Evolutionary conservation across 2,329 filamentous ascomycete genomes (phyloP).

Genomic region (Xylariaceae sp.): DNA sequence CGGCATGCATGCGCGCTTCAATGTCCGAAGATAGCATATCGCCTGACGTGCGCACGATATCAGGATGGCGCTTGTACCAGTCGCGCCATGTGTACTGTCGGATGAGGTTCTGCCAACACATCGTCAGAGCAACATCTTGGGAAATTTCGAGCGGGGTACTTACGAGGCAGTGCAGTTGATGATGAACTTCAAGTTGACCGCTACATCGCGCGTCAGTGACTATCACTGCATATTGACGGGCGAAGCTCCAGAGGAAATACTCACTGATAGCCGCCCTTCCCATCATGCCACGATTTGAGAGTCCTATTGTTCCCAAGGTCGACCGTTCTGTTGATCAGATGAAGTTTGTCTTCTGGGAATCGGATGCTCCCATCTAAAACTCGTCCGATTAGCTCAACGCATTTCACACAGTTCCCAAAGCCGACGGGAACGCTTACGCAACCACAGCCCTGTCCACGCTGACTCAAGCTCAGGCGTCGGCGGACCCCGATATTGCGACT

Average conservation of each 20-base stretch:
- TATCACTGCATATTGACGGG: not conserved
- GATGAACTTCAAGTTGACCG: slow-evolving; percentile 7
- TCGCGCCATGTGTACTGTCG: slow-evolving; percentile 13
- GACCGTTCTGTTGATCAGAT: slow-evolving; percentile 6
- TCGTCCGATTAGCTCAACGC: not conserved
- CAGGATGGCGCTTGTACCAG: slow-evolving; percentile 10
- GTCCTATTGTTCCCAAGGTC: slow-evolving; percentile 10
- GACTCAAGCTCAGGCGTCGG: slow-evolving; percentile 11
- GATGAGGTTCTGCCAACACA: slow-evolving; percentile 4
- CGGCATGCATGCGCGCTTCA: slow-evolving; percentile 10
- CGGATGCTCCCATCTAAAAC: slow-evolving; percentile 3
- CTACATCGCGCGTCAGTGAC: not conserved
- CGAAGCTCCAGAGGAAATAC: not conserved
- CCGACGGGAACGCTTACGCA: not conserved
- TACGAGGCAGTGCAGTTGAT: slow-evolving; percentile 10
- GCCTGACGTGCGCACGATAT: slow-evolving; percentile 7
- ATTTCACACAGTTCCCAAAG: not conserved
- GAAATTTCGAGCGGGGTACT: not conserved
- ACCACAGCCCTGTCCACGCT: slow-evolving; percentile 8
- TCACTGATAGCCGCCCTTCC: slow-evolving; percentile 11
- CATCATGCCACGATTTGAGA: slow-evolving; percentile 12
- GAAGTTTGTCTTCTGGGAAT: slow-evolving; percentile 9
- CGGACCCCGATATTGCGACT: slow-evolving; percentile 9
- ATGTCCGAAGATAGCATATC: slow-evolving; percentile 8
- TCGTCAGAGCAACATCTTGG: not conserved